Evolutionary conservation across 495 filamentous ascomycete species (phyloP), one percentile per base, ranked within the genome.

Genomic region (Lindgomyces ingoldianus): DNA sequence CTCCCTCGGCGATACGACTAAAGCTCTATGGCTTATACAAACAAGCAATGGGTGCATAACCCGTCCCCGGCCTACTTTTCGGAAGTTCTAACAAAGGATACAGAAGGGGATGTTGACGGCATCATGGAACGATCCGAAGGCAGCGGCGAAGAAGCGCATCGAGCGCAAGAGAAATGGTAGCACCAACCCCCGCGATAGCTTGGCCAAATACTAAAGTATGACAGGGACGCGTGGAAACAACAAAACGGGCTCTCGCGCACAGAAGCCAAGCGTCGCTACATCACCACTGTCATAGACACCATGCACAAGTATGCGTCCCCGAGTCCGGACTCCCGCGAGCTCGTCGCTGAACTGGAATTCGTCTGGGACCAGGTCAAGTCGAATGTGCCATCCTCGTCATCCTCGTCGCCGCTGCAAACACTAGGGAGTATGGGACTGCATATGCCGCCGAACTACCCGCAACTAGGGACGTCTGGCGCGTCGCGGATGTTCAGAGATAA

Each of bases 11-110:
- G 30, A 93, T 93, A 70, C 89, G 94, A 25, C 79, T 98, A 68
- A 88, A 87, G 66, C 87, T 98, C 57, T 98, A 98, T 86, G 94
- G 94, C 53, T 82, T 98, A 64, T 98, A 98, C 78, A 98, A 98
- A 75, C 94, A 98, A 78, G 91, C 90, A 66, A 98, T 96, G 93
- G 87, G 84, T 87, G 75, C 53, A 75, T 18, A 26, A 26, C n/a
- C 11, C 18, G 10, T 42, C 10, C n/a, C 8, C n/a, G 14, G 6
- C 16, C 11, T 3, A 19, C n/a, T 41, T 27, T 24, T 36, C 14
- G 16, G 4, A 19, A 18, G 14, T 24, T 49, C 65, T 63, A 33
- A 67, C 41, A 44, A 22, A 4, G 44, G 3, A 42, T 46, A 48
- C 27, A 87, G 92, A 98, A 78, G 94, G 94, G 30, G 91, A 98